These are phyloP conservation scores for Wallacemonas sp. DNA, from an alignment of 208 protist genomes.

Conservation along the genomic window DNA sequence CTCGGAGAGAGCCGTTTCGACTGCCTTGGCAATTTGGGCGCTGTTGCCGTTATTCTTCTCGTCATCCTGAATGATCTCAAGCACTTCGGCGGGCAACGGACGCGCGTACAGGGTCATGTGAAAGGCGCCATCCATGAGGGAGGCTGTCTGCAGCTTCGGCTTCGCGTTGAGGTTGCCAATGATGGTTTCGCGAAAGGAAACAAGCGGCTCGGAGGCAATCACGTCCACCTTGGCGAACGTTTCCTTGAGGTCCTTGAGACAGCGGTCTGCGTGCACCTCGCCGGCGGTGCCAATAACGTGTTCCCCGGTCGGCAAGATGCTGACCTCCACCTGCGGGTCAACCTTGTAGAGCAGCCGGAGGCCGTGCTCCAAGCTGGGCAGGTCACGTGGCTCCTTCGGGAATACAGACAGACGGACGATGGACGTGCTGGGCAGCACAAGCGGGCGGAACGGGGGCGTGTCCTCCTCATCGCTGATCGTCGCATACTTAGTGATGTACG, in stretches of 20 bases:
- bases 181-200: slow-evolving; percentile 89
- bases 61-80: slow-evolving; percentile 76
- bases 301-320: slow-evolving; percentile 94
- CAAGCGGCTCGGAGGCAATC: slow-evolving; percentile 81
- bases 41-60: slow-evolving; percentile 67
- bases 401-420: slow-evolving; percentile 97
- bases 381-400: slow-evolving; percentile 80
- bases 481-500: slow-evolving; percentile 93
- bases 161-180: slow-evolving; percentile 54
- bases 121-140: slow-evolving; percentile 67
- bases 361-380: slow-evolving; percentile 73
- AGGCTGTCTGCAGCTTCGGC: slow-evolving; percentile 68
- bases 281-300: slow-evolving; percentile 96
- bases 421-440: slow-evolving; percentile 91
- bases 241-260: slow-evolving; percentile 93
- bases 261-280: slow-evolving; percentile 97
- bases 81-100: slow-evolving; percentile 65
- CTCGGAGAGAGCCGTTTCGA: slow-evolving; percentile 32
- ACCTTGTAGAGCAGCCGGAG: slow-evolving; percentile 95
- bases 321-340: slow-evolving; percentile 94
- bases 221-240: slow-evolving; percentile 88
- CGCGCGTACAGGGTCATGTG: slow-evolving; percentile 71
- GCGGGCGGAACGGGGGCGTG: slow-evolving; percentile 79
- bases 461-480: slow-evolving; percentile 80
- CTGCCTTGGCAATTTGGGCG: slow-evolving; percentile 32